These are phyloP conservation scores for Aureobasidium uvarum DNA, from an alignment of 2,329 filamentous ascomycete species.

Conservation along the genomic window DNA sequence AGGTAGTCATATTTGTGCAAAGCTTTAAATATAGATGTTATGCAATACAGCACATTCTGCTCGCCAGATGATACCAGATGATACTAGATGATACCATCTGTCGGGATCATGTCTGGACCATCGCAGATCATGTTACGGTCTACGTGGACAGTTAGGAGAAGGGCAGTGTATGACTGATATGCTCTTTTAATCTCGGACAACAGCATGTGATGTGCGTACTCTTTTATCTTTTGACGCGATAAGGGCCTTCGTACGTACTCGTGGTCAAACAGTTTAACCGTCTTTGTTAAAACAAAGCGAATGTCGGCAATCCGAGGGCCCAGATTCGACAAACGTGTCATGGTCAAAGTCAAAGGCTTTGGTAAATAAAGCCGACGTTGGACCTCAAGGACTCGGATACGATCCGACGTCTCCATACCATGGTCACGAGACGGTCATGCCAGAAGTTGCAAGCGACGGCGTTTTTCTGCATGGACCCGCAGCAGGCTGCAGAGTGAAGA, in stretches of 20 bases:
- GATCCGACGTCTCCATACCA: conserved; percentile 16
- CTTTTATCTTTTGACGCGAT: conserved; percentile 12
- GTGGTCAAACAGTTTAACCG: conserved; percentile 22
- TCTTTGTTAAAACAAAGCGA: conserved; percentile 18
- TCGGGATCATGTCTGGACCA: neutral
- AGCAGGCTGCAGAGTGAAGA: conserved; percentile 7
- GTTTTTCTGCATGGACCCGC: conserved; percentile 18
- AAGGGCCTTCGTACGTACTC: conserved; percentile 7
- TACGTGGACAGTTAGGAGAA: neutral
- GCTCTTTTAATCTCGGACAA: neutral
- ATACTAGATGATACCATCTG: neutral
- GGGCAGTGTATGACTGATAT: too few species aligned
- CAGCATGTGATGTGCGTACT: conserved; percentile 7
- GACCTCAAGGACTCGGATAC: conserved; percentile 1
- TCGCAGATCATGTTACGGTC: neutral
- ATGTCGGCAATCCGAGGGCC: conserved; percentile 17
- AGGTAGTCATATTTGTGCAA: neutral
- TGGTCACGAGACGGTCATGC: conserved; percentile 24
- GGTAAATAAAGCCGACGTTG: conserved; percentile 14
- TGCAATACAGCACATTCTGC: neutral
- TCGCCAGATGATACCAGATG: neutral
- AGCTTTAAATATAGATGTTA: neutral
- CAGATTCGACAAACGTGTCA: conserved; percentile 16
- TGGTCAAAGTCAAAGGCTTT: conserved; percentile 1
- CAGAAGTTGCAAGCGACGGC: conserved; percentile 8